Conservation (phyloP, 2,329 filamentous ascomycete genomes). For the Apiospora malaysiana region DNA sequence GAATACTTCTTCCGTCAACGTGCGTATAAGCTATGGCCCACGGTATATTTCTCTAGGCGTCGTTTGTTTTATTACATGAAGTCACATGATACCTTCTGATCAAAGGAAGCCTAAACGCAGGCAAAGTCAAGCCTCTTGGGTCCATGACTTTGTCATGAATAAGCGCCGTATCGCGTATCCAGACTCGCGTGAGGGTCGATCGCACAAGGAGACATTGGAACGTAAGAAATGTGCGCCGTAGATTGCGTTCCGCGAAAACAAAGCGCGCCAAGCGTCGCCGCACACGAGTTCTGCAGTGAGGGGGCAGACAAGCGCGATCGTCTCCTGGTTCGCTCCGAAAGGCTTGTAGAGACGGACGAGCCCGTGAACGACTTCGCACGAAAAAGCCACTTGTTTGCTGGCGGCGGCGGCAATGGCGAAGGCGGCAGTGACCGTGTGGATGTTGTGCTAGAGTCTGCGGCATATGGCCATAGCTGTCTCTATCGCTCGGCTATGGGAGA, state of each 20-base stretch:
- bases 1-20: not conserved
- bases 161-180: not conserved
- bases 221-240: not conserved
- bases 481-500: slow-evolving; percentile 63
- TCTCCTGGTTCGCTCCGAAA: not conserved
- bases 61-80: not conserved
- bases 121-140: not conserved
- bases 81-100: too few relatives aligned
- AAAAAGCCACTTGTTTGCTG: slow-evolving; percentile 7
- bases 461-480: slow-evolving; percentile 39
- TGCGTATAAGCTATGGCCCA: not conserved
- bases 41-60: not conserved
- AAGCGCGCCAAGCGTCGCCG: slow-evolving; percentile 13
- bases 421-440: slow-evolving; percentile 26
- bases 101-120: too few relatives aligned
- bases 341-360: not conserved
- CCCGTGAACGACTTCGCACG: slow-evolving; percentile 8
- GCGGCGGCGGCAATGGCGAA: not conserved
- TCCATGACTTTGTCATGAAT: not conserved
- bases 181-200: not conserved
- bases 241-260: slow-evolving; percentile 11
- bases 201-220: slow-evolving; percentile 14
- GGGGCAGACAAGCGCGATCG: slow-evolving; percentile 10
- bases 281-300: slow-evolving; percentile 4
- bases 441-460: not conserved